These are phyloP conservation scores for Monosporascus sp. DNA, from an alignment of 2,329 filamentous ascomycete genomes.

Conservation along the genomic window DNA sequence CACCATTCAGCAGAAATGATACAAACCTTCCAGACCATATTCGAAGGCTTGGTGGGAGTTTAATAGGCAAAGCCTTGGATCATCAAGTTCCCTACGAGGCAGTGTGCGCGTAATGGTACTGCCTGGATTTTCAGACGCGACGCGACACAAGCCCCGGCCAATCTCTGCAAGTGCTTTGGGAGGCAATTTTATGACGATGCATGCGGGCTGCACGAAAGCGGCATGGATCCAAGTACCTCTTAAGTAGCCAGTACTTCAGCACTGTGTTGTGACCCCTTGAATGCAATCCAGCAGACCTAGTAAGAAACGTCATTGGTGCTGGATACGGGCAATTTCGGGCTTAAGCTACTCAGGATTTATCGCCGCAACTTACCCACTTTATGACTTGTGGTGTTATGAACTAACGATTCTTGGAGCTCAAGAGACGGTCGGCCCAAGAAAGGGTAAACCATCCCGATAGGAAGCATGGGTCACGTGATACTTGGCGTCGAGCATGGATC, in stretches of 20 bases:
- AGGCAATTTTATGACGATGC: not conserved
- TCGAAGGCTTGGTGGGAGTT: not conserved
- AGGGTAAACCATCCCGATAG: too few species aligned
- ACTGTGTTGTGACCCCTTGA: slow-evolving; percentile 11
- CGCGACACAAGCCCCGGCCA: not conserved
- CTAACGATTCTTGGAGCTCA: too few species aligned
- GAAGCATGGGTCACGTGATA: too few species aligned
- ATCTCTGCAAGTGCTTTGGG: not conserved
- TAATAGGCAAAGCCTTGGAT: not conserved
- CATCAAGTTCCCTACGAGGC: not conserved
- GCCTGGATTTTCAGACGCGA: slow-evolving; percentile 6
- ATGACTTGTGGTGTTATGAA: too few species aligned
- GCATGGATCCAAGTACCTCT: slow-evolving; percentile 17
- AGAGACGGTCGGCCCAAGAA: too few species aligned
- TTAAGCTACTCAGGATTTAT: too few species aligned
- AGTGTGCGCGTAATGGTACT: not conserved
- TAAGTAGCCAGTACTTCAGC: slow-evolving; percentile 16
- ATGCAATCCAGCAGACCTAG: too few species aligned
- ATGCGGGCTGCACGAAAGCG: slow-evolving; percentile 20
- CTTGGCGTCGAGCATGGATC: too few species aligned
- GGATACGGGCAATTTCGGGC: too few species aligned
- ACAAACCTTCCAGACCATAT: not conserved
- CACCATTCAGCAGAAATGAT: not conserved
- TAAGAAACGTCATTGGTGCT: too few species aligned
- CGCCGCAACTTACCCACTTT: too few species aligned